Base-by-base conservation (phyloP, 441 rosid species). In the Theobroma grandiflorum region DNA sequence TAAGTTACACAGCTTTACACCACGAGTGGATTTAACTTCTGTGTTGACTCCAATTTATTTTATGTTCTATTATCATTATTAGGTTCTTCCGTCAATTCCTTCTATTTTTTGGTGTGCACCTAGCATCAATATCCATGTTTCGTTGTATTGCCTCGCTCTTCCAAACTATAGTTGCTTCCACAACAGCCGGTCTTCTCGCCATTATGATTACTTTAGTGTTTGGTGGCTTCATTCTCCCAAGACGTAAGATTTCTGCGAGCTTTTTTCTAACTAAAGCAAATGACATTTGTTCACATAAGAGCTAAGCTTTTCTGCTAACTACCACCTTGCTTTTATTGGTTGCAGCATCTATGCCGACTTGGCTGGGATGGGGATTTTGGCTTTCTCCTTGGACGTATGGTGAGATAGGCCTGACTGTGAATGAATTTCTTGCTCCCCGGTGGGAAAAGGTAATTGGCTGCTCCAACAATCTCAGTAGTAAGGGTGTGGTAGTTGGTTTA, bases 61-160 rank as follows among this genome's bases (percentile, higher is more conserved):
- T 26, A 43, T 26, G 8, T 47, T 47, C 3, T 70, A 49, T 35
- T 16, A 2, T 49, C 42, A 49, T 67, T 33, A 8, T 1, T 69
- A 91, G 94, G 90, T 91, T 89, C 80, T 85, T 91, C 81, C 65
- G 83, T 68, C 93, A 91, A 49, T 79, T 89, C 53, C 59, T 91
- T 33, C 74, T 91, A 26, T 83, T 88, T 26, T 91, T 89, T 77
- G 35, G 42, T 37, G 37, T 87, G 72, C 92, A 90, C 78, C 78
- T 85, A 69, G 64, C 90, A 64, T 85, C 92, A 6, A 40, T 84
- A 82, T 90, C 92, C 78, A 85, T 90, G 92, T 90, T 88, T 43
- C 88, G 91, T 8, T 80, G 79, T 31, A 37, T 90, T 35, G 89
- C 94, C 45, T 87, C 90, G 3, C 77, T 85, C 52, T 89, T 81